These are phyloP conservation scores for Cystobasidium ongulense DNA, from an alignment of 768 basidiomycete species.

Conservation along the genomic window DNA sequence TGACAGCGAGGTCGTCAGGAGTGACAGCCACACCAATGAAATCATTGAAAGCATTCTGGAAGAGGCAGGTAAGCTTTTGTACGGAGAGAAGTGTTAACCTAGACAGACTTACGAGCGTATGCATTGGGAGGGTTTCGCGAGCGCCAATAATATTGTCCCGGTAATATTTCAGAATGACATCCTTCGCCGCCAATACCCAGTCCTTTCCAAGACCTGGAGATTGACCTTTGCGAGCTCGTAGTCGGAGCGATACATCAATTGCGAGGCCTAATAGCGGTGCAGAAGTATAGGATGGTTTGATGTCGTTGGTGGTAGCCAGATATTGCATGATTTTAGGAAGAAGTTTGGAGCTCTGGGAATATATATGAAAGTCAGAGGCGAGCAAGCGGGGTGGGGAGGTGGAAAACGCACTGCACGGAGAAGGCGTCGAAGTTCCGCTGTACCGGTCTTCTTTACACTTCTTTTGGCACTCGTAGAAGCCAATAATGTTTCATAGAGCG, in stretches of 20 bases:
- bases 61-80: neutral
- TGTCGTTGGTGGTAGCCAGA: conserved; percentile 45
- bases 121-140: conserved; percentile 58
- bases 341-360: conserved; percentile 22
- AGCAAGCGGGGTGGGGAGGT: neutral
- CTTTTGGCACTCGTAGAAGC: conserved; percentile 49
- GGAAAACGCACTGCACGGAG: conserved; percentile 54
- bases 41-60: conserved; percentile 38
- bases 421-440: conserved; percentile 59
- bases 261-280: neutral
- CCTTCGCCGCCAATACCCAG: conserved; percentile 46
- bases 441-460: conserved; percentile 56
- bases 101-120: conserved; percentile 49
- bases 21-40: conserved; percentile 38
- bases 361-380: neutral
- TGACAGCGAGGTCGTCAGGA: conserved; percentile 7
- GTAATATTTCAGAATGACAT: conserved; percentile 58
- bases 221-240: neutral
- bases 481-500: conserved; percentile 55
- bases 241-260: conserved; percentile 16
- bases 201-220: neutral
- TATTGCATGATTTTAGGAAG: conserved; percentile 31
- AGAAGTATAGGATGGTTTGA: conserved; percentile 43
- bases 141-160: conserved; percentile 55
- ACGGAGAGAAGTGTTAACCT: neutral